Evolutionary conservation across 495 filamentous ascomycete species (phyloP), one percentile per base, ranked within the genome.

Genomic region (Penicillium tannophilum): DNA sequence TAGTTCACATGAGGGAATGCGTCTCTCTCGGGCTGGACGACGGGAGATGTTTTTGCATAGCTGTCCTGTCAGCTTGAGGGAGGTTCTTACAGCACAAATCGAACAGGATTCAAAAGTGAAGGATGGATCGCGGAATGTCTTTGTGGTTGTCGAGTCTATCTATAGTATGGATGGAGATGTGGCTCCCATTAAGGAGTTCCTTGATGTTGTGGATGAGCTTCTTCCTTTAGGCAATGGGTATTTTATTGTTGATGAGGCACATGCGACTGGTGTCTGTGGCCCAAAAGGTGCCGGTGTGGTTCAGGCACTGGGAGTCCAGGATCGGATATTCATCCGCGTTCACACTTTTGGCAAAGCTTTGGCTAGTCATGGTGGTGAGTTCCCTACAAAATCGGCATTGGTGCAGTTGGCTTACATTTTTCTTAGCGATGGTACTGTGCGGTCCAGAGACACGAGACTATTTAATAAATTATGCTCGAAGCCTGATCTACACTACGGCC

Each of bases 101-200:
- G 50, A 68, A 14, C 59, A 57, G 0, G 71, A 81, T 35, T 48
- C 65, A 0, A 19, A 52, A 14, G 53, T 83, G n/a, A 45, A 51
- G 33, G 48, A 65, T 4, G 78, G 78, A 0, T 62, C 67, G 4
- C 61, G 67, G 8, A 79, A 76, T 63, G 71, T 80, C 8, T 86
- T 93, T 62, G 77, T 93, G 20, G 85, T 86, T 1, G 76, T 92
- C 1, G 90, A 94, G 65, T 80, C 82, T 2, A 72, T 92, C n/a
- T 94, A 94, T 68, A 90, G 86, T 55, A 94, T 94, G 90, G 89
- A 93, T 66, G 90, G 90, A 0, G 89, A 92, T 70, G 64, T 90
- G 9, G 83, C 82, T 10, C 88, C 88, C 0, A 72, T 94, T 16
- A 62, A 67, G 16, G 76, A 85, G 23, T 80, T 92, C 36, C 75